Base-by-base conservation (phyloP, 768 basidiomycete species). In the Kwoniella pini region DNA sequence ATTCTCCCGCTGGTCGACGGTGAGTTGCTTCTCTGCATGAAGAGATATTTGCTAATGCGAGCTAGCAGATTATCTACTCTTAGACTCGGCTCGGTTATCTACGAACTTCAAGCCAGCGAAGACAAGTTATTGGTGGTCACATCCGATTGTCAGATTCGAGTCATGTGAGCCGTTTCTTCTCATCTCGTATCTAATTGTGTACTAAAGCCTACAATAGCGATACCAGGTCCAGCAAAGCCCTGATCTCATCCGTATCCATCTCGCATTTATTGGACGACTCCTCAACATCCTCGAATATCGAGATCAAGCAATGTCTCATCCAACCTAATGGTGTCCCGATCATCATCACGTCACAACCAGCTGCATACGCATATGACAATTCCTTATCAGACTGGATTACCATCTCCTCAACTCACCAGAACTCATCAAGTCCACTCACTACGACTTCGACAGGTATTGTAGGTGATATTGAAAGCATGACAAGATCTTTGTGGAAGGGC, bases 1-100 rank as follows among this genome's bases (percentile, higher is more conserved):
- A 97, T 79, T 89, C 91, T 3, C 83, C 83, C 46, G 87, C 86
- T 0, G 95, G 95, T 4, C 80, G 93, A 76, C 84, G 88, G 94
- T 92, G 65, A 57, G 85, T 68, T 26, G 0, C 19, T 2, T 12
- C 57, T 48, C 4, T 27, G 12, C 26, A 40, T 30, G 1, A 27
- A 40, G 17, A 11, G 19, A 6, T 5, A 7, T 19, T 40, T 19
- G 27, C 52, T 50, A 36, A 57, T 26, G 15, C 9, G 13, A 21
- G 36, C 24, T 39, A 4, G 2, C 42, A 96, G 95, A 69, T 72
- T 90, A 81, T 87, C 91, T 0, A 86, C 86, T 0, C 64, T 97
- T 60, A 82, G 82, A 40, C 82, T 98, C 22, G 90, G 87, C 15
- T 82, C 86, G 0, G 85, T 87, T 2, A 85, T 85, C 60, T 82